Base-by-base conservation (phyloP, 1,284 basidiomycete genomes). In the Paramarasmius palmivorus region DNA sequence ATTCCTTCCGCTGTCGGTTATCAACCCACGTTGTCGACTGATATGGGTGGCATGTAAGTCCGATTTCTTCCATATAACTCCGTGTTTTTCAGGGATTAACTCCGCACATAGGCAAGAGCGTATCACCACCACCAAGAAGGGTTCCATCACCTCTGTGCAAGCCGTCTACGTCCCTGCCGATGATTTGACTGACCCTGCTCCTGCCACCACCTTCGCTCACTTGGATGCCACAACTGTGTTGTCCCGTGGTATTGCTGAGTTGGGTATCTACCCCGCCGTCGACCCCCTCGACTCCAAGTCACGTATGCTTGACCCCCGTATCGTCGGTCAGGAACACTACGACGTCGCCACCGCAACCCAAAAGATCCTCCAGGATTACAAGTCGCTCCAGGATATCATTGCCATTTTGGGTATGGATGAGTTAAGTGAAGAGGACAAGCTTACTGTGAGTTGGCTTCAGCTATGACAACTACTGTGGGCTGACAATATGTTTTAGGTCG, bases 81-180 rank as follows among this genome's bases (percentile, higher is more conserved):
- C 10, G 29, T 17, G 26, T 50, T 50, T 32, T 6, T 6, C 29
- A 32, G 29, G 12, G 6, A 53, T 52, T 68, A 25, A 69, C 42
- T 22, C 35, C 6, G 40, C 55, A 49, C 42, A 52, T 51, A 91
- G 88, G 88, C 93, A 95, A 81, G 95, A 98, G 78, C 92, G 94
- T 83, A 97, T 97, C 70, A 99, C 96, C 72, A 98, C 96, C 68
- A 99, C 96, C 73, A 98, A 98, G 91, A 98, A 99, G 86, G 96
- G 96, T 68, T 99, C 96, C 60, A 98, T 99, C 72, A 99, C 96
- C 56, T 99, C 96, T 44, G 96, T 99, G 72, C 95, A 98, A 77
- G 96, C 96, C 68, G 96, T 99, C 74, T 99, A 99, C 75, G 96
- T 99, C 61, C 96, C 96, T 63, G 96, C 96, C 68, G 96, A 98